Evolutionary conservation across 1,284 basidiomycete species (phyloP), one percentile per base, ranked within the genome.

Genomic region (Malassezia cuniculi): DNA sequence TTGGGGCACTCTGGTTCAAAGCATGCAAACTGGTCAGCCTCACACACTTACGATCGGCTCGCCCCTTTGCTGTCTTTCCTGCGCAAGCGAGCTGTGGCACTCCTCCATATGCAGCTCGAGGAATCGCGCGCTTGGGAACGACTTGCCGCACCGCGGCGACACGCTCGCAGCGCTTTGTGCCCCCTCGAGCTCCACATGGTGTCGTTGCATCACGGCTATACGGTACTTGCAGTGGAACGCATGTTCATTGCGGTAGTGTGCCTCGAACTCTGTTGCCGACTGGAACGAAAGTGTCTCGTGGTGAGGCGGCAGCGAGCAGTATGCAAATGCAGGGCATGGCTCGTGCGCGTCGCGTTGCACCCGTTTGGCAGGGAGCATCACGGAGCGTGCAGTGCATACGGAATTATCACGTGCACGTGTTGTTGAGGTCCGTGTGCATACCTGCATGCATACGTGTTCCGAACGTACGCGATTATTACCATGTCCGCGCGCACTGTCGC

Each of bases 71-170:
- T 78, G 78, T 20, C 76, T 72, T 32, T 84, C 69, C 7, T 76
- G 75, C 16, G 80, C 77, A 14, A 87, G 69, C 3, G 83, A 78
- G 66, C 89, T 82, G 52, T 90, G 85, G 48, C 79, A 82, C 70
- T 90, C 85, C 12, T 78, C 80, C 51, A 82, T 75, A 69, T 90
- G 85, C 80, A 89, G 63, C 47, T 81, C 77, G 20, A 89, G 66
- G 15, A 87, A 65, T 41, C 78, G 71, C 31, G 76, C 78, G 55
- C 85, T 81, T 1, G 85, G 85, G 60, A 89, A 90, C n/a, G 86
- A 80, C 61, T 78, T 78, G 11, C 75, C 74, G 69, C 85, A 87
- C 2, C 73, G 70, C 15, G 61, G 14, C 25, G 39, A 30, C 31
- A 24, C 31, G 37, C 15, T 39, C 30, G 27, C 24, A 27, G 27